Conservation (phyloP, 768 basidiomycete species). For the Udeniomyces megalosporus region DNA sequence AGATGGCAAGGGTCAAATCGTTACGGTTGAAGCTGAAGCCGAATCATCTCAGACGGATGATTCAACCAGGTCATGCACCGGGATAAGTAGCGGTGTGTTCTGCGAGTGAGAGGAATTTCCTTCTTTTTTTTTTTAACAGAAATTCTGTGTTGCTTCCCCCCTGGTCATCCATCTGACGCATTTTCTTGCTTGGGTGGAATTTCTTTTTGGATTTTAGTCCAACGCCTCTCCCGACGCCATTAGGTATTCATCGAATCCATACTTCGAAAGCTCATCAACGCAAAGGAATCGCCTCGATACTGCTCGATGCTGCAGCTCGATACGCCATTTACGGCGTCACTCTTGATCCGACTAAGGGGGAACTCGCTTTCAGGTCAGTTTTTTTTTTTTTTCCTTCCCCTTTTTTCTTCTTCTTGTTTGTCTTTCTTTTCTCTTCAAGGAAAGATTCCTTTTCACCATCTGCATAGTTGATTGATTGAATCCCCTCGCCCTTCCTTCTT, state of each 20-base stretch:
- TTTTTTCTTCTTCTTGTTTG: conserved; percentile 29
- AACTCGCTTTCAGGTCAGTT: conserved; percentile 20
- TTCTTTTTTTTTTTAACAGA: neutral
- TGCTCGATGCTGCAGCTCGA: neutral
- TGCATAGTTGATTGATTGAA: too few relatives aligned
- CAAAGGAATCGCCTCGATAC: neutral
- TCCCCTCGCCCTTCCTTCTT: too few relatives aligned
- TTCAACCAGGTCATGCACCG: neutral
- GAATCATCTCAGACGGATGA: neutral
- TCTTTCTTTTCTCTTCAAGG: too few relatives aligned
- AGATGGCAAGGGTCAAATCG: neutral
- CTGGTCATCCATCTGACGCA: neutral
- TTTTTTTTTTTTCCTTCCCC: neutral
- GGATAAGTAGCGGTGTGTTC: conserved; percentile 8
- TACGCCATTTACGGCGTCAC: conserved; percentile 3
- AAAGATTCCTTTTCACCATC: too few relatives aligned
- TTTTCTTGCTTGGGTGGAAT: too few relatives aligned
- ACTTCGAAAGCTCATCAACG: neutral
- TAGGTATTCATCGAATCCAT: conserved; percentile 15
- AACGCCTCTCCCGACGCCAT: neutral
- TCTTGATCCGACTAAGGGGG: neutral
- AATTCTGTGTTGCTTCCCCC: neutral
- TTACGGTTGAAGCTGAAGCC: neutral
- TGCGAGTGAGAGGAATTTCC: conserved; percentile 10
- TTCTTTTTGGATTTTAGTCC: neutral